A percentile compares a stretch with the other conserved stretches of the same genome.
These are phyloP conservation scores for Phalaenopsis equestris DNA, from an alignment of 106 monocot genomes.

Conservation along the genomic window DNA sequence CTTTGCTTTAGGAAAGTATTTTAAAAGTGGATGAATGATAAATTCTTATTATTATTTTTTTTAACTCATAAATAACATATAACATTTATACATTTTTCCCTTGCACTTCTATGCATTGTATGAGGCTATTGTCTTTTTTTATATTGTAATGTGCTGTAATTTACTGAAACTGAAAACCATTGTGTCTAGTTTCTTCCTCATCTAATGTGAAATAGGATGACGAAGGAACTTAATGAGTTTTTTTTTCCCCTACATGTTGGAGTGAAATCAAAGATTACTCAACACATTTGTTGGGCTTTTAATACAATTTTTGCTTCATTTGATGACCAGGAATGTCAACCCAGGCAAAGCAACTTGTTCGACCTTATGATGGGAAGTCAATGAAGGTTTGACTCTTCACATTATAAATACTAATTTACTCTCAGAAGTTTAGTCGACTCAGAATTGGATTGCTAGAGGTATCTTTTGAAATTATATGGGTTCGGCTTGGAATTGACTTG, in stretches of 20 bases:
- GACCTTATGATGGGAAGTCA: slow-evolving; percentile 9
- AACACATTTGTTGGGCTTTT: not conserved
- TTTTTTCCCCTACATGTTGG: not conserved
- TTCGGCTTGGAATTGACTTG: not conserved
- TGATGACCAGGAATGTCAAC: not conserved
- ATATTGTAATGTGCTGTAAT: not conserved
- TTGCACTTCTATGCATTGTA: not conserved
- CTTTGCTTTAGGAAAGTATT: not conserved
- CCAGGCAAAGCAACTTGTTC: not conserved
- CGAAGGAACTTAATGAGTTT: too few relatives aligned
- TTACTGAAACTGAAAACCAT: not conserved
- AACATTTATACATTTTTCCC: too few relatives aligned
- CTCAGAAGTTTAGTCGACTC: not conserved
- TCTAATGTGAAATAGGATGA: too few relatives aligned
- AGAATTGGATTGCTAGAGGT: not conserved
- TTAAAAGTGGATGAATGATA: not conserved
- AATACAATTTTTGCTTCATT: slow-evolving; percentile 3
- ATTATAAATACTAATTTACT: not conserved
- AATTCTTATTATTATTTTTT: not conserved
- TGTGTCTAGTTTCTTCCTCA: not conserved
- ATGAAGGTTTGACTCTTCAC: not conserved
- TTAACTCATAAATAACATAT: too few relatives aligned
- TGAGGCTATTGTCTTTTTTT: not conserved
- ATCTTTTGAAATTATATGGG: not conserved
- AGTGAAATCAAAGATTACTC: not conserved